These are phyloP conservation scores for Geranium brycei DNA, from an alignment of 345 rosid genomes.

Conservation along the genomic window DNA sequence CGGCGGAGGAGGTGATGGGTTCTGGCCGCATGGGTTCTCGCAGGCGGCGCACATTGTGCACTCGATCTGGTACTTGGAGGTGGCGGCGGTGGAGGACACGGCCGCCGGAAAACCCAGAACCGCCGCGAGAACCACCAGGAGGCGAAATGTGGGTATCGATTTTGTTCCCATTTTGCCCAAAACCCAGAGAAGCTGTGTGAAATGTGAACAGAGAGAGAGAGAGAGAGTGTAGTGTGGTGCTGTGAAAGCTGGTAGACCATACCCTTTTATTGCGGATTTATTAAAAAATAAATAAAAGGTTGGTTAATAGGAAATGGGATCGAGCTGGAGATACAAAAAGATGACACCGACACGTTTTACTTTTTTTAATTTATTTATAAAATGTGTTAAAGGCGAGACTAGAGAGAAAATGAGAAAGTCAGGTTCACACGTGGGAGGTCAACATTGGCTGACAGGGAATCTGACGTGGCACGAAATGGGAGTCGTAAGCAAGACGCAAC, in stretches of 20 bases:
- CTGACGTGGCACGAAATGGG: too few relatives aligned
- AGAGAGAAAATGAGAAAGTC: too few relatives aligned
- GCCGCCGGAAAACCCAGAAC: conserved; percentile 12
- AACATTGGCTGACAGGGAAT: too few relatives aligned
- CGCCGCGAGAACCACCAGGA: conserved; percentile 9
- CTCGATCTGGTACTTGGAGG: conserved; percentile 44
- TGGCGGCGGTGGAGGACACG: conserved; percentile 6
- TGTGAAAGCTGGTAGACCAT: not conserved
- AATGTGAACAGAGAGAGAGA: not conserved
- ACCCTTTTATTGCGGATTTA: not conserved
- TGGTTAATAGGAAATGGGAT: not conserved
- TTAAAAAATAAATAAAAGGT: not conserved
- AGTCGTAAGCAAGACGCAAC: too few relatives aligned
- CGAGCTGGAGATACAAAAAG: conserved; percentile 16
- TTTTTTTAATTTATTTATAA: not conserved
- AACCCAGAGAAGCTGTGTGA: too few relatives aligned
- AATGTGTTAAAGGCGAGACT: too few relatives aligned
- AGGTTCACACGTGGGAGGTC: too few relatives aligned
- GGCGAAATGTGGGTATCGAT: not conserved
- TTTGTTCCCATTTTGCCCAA: too few relatives aligned
- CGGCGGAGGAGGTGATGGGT: conserved; percentile 2
- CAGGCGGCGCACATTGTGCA: conserved; percentile 89
- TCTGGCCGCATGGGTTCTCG: conserved; percentile 49
- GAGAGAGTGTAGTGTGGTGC: conserved; percentile 1
- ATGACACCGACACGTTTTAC: conserved; percentile 28